A percentile compares a stretch with the other conserved stretches of the same genome.
These are phyloP conservation scores for Ascochyta koolunga DNA, from an alignment of 2,329 filamentous ascomycete species.

Conservation along the genomic window DNA sequence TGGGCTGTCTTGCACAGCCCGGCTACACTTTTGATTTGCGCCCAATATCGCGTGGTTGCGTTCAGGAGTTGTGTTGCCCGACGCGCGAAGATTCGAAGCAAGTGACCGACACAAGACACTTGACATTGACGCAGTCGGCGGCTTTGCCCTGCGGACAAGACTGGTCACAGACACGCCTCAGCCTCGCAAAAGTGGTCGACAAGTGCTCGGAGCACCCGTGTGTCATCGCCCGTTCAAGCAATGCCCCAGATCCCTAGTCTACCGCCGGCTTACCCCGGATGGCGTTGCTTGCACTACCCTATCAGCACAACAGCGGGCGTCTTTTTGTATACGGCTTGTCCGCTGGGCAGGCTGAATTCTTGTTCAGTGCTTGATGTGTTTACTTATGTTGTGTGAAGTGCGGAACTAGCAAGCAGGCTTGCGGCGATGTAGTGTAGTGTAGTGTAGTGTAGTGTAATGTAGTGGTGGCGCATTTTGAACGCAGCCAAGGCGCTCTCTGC, in stretches of 20 bases:
- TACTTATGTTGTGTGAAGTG: neutral
- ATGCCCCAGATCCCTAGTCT: constrained; percentile 6
- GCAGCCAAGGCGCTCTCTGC: neutral
- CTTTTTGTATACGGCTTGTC: constrained; percentile 7
- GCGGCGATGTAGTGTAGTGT: too few species aligned
- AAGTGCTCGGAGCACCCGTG: constrained; percentile 14
- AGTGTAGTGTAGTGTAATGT: too few species aligned
- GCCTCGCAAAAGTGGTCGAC: constrained; percentile 28
- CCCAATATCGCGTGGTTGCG: constrained; percentile 5
- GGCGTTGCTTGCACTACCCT: constrained; percentile 9
- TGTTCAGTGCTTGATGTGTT: neutral
- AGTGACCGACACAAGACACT: constrained; percentile 16
- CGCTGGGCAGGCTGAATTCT: constrained; percentile 17
- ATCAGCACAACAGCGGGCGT: constrained; percentile 5
- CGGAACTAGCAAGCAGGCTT: neutral
- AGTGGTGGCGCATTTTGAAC: neutral
- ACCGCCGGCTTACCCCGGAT: constrained; percentile 19
- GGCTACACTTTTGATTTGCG: constrained; percentile 2
- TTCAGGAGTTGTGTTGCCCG: constrained; percentile 9
- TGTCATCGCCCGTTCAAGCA: constrained; percentile 1
- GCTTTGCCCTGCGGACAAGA: constrained; percentile 1
- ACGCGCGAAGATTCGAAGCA: constrained; percentile 21
- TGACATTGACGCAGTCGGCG: constrained; percentile 11
- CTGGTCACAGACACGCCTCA: constrained; percentile 23
- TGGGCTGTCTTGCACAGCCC: constrained; percentile 17